Base-by-base conservation (phyloP, 331 rosid species). In the Ulmus americana region DNA sequence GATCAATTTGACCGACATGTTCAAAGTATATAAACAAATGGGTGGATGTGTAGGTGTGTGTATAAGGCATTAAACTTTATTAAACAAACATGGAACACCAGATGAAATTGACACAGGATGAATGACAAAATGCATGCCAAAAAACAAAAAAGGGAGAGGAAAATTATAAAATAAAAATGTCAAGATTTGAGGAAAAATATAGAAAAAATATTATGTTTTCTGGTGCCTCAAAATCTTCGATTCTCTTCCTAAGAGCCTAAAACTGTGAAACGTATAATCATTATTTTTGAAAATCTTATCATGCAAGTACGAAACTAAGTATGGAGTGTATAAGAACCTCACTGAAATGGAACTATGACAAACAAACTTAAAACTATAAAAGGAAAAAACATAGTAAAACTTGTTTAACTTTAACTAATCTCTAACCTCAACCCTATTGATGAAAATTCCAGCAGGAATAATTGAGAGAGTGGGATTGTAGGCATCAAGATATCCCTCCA, bases 401-500 rank as follows among this genome's bases (percentile, higher is more conserved):
- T 45, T 16, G 28, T 63, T 77, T 14, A 53, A 66, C 16, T 20
- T 51, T 63, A 61, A 77, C 49, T 54, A 68, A 51, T 47, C 14
- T 63, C 82, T 44, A 55, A 92, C 98, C 96, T 92, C 95, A 77
- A 89, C 95, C 62, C 98, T 84, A 72, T 87, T 89, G 73, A 81
- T 8, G 61, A 92, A 92, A 75, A 92, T 84, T 74, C 98, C 98
- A 11, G 90, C 90, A 64, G 98, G 98, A 52, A 89, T 86, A 69
- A 62, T 80, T 22, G 89, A 92, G 62, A 61, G 68, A 48, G 28
- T 76, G 54, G 98, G 98, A 71, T 83, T 78, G 70, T 89, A 92
- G 59, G 91, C 97, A 83, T 86, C 90, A 64, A 92, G 85, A 74
- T 73, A 92, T 71, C 95, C 97, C 83, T 79, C 90, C 98, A 92